phyloP scores from a whole-genome alignment of 805 yeast genomes.

The Candida palmyrensis region DNA sequence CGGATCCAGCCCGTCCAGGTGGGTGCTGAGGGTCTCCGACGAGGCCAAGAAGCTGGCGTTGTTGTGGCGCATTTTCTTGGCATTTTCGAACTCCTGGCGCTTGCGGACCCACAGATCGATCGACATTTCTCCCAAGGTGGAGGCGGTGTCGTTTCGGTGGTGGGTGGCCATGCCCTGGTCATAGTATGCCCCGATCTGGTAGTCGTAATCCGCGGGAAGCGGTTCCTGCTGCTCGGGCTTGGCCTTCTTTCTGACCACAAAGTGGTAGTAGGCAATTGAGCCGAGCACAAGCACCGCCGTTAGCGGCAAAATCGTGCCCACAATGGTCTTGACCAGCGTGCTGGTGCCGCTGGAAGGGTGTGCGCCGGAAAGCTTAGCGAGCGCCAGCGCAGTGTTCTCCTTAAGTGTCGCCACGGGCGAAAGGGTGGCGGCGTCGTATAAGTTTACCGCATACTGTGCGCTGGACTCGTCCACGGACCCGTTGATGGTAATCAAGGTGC shows the following conservation, averaged over 20 bases:
- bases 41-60: conserved; percentile 26
- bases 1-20: background rate
- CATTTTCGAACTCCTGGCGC: conserved; percentile 40
- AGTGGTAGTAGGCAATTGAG: conserved; percentile 11
- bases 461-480: conserved; percentile 10
- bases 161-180: conserved; percentile 11
- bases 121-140: conserved; percentile 42
- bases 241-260: conserved; percentile 16
- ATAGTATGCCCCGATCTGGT: conserved; percentile 27
- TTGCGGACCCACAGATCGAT: conserved; percentile 51
- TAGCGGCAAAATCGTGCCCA: conserved; percentile 36
- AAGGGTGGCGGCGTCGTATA: conserved; percentile 38
- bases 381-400: conserved; percentile 6
- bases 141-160: conserved; percentile 23
- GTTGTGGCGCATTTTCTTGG: conserved; percentile 10
- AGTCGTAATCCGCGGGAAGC: conserved; percentile 18
- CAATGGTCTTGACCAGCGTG: conserved; percentile 18
- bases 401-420: conserved; percentile 22
- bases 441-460: conserved; percentile 25
- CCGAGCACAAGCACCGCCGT: conserved; percentile 14
- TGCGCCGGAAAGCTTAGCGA: background rate
- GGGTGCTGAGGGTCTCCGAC: conserved; percentile 17
- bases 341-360: conserved; percentile 1
- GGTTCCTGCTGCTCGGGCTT: conserved; percentile 15
- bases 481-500: conserved; percentile 43